Base-by-base conservation (phyloP, 129 eudicot species). In the Helianthus tuberosus region DNA sequence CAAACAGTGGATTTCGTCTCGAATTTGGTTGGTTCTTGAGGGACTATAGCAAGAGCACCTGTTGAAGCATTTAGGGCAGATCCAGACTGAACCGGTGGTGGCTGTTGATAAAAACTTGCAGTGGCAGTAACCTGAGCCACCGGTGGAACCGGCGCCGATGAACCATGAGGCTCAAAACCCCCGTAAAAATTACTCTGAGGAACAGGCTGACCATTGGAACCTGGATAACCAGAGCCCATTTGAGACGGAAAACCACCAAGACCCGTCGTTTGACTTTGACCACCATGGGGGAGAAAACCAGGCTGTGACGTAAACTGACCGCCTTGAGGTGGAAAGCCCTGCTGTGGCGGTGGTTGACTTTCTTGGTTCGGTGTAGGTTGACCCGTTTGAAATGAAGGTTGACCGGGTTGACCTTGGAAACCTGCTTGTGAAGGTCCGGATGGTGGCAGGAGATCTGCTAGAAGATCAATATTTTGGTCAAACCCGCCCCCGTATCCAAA, bases 1-100 rank as follows among this genome's bases (percentile, higher is more conserved):
- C 99, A 95, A 58, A 95, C 94, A n/a, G 96, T 75, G 36, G 99
- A 95, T 74, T 89, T 95, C 1, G 92, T 86, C 88, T 89, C 97
- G 41, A 95, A 95, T 78, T 91, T 95, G 79, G 86, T 84, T 32
- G 88, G 85, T 77, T 85, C 81, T 73, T 77, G 93, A 71, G 97
- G 86, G 68, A 77, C 87, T 41, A 84, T n/a, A 54, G 84, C 90
- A 60, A 89, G 89, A 64, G 90, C 74, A 50, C 84, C 89, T 2
- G 83, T 79, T 77, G 92, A 77, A 59, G 82, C 71, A 29, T 79
- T 49, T 25, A 71, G 60, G 52, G 96, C 63, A 61, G 76, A 27
- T 63, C 73, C 78, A 27, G 83, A 68, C 51, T 66, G 82, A 25
- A 46, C 57, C 52, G 81, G 93, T 77, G 81, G 93, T 77, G 84